A percentile compares a stretch with the other conserved stretches of the same genome.
Evolutionary conservation across 495 filamentous ascomycete species (phyloP).

Genomic region (Rhizodiscina lignyota): DNA sequence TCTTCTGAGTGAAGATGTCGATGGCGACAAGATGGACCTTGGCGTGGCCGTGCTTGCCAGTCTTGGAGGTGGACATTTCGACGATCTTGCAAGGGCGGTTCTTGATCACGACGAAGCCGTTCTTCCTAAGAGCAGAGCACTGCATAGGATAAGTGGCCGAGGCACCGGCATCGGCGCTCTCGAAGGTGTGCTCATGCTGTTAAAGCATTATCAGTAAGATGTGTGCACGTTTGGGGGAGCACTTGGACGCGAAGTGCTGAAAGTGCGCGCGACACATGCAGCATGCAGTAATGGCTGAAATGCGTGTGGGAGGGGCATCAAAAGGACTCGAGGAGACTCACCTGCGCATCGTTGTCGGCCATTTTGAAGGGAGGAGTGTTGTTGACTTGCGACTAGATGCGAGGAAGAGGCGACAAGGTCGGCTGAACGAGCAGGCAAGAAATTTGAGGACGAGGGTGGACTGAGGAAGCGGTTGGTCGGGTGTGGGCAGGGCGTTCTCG

Average conservation of each 20-base stretch:
- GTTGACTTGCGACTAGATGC: too few species aligned
- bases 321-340: slow-evolving; percentile 26
- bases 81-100: slow-evolving; percentile 98
- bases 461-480: too few species aligned
- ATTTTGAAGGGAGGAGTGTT: slow-evolving; percentile 25
- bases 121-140: slow-evolving; percentile 98
- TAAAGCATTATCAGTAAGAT: too few species aligned
- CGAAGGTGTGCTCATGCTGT: slow-evolving; percentile 84
- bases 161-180: slow-evolving; percentile 81
- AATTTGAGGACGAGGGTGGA: slow-evolving; percentile 11
- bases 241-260: not conserved
- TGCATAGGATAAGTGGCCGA: slow-evolving; percentile 93
- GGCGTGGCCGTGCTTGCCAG: slow-evolving; percentile 99
- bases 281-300: slow-evolving; percentile 10
- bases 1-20: slow-evolving; percentile 99
- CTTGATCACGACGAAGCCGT: slow-evolving; percentile 97
- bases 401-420: slow-evolving; percentile 3
- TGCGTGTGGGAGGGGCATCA: slow-evolving; percentile 8
- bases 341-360: slow-evolving; percentile 44
- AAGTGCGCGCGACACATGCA: slow-evolving; percentile 3
- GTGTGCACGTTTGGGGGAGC: slow-evolving; percentile 12
- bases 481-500: too few species aligned
- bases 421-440: slow-evolving; percentile 4
- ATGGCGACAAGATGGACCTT: slow-evolving; percentile 96
- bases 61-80: slow-evolving; percentile 99